A percentile compares a stretch with the other conserved stretches of the same genome.
These are phyloP conservation scores for Fusarium humuli DNA, from an alignment of 2,329 filamentous ascomycete species.

Conservation along the genomic window DNA sequence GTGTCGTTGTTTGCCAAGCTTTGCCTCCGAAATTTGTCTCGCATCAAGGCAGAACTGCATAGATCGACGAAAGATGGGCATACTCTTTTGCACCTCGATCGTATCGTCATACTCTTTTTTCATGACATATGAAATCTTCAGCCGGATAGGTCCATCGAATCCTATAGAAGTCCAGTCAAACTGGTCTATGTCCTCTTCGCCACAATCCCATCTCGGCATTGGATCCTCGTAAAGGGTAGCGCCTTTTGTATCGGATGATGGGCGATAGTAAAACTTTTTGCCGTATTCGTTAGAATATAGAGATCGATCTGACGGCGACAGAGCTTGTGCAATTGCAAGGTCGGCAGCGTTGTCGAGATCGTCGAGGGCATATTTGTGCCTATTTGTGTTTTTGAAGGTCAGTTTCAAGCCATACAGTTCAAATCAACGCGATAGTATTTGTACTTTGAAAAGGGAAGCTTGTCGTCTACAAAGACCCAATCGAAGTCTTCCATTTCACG, in stretches of 20 bases:
- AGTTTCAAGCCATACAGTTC: no score
- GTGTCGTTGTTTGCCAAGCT: background rate
- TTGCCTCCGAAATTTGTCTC: background rate
- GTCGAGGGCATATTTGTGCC: rapidly evolving
- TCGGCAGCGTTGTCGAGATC: rapidly evolving
- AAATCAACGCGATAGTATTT: no score
- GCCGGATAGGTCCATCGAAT: slow-evolving; percentile 17
- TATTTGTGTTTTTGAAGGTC: no score
- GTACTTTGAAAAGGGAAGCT: background rate
- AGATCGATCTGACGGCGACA: background rate
- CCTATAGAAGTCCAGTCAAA: background rate
- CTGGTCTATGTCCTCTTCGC: background rate
- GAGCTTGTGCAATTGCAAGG: background rate
- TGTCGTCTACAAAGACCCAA: background rate
- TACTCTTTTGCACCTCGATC: background rate
- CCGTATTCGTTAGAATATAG: background rate
- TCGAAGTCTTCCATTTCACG: background rate
- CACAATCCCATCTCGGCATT: background rate
- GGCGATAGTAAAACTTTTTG: background rate
- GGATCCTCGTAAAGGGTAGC: background rate
- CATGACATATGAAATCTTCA: background rate
- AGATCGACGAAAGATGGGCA: slow-evolving; percentile 12
- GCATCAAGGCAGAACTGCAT: slow-evolving; percentile 24
- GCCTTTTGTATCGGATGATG: background rate
- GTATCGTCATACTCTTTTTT: background rate